These are phyloP conservation scores for Colletotrichum cordylinicola DNA, from an alignment of 2,329 filamentous ascomycete species.

Conservation along the genomic window DNA sequence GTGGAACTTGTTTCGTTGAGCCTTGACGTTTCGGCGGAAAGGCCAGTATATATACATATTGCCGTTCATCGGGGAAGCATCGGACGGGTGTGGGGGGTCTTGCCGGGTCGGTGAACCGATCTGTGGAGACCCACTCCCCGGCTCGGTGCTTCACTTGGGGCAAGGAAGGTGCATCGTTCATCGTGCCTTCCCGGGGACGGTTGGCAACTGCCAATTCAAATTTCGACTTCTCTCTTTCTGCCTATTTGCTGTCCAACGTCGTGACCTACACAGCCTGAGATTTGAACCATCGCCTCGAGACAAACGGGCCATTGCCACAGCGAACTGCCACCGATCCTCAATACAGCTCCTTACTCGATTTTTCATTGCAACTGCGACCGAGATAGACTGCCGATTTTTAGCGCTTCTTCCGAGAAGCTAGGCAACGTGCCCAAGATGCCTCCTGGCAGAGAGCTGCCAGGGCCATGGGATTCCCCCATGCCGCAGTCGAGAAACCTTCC, in stretches of 20 bases:
- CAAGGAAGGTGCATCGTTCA: background rate
- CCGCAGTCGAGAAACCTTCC: background rate
- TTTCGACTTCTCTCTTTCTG: background rate
- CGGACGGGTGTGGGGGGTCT: background rate
- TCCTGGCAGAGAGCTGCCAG: background rate
- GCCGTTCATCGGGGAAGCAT: background rate
- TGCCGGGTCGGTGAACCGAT: background rate
- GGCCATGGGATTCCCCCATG: background rate
- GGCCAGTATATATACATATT: background rate
- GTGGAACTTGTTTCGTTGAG: background rate
- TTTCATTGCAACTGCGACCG: background rate
- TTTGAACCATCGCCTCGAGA: background rate
- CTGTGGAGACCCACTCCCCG: rapidly evolving
- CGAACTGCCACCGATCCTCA: too few relatives aligned
- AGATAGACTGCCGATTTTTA: background rate
- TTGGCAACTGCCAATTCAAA: background rate
- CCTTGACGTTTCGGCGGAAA: background rate
- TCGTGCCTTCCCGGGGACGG: background rate
- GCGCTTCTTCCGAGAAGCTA: background rate
- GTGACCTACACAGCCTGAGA: background rate
- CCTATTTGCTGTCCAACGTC: background rate
- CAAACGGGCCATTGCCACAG: background rate
- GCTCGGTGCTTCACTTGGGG: background rate
- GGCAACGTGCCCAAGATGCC: background rate
- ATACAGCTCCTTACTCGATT: background rate